These are phyloP conservation scores for Globisporangium orthogonon DNA, from an alignment of 352 stramenopile genomes.

Conservation along the genomic window DNA sequence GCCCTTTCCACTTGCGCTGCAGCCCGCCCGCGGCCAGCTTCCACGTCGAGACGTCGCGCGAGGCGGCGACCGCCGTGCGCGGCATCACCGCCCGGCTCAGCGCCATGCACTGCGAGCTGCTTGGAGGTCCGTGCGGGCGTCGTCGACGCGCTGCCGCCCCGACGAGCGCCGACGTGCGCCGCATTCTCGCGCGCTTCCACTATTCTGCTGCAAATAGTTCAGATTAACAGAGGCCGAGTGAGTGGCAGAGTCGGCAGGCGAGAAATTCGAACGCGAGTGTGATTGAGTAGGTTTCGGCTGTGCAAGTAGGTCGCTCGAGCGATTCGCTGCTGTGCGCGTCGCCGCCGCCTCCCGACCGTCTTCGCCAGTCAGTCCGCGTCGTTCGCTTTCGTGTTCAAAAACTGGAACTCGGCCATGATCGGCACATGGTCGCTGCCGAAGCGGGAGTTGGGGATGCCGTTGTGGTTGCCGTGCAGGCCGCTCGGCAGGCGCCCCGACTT, in stretches of 20 bases:
- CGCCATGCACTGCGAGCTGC: too few species aligned
- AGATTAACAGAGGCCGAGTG: too few species aligned
- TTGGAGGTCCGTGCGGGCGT: too few species aligned
- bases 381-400: conserved; percentile 30
- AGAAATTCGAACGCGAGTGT: too few species aligned
- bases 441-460: conserved; percentile 82
- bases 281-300: background rate
- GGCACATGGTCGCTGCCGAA: conserved; percentile 84
- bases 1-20: conserved; percentile 73
- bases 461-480: conserved; percentile 76
- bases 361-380: conserved; percentile 1
- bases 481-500: conserved; percentile 51
- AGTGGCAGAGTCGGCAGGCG: too few species aligned
- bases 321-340: background rate
- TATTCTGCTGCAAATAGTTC: too few species aligned
- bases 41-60: conserved; percentile 56
- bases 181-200: too few species aligned
- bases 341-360: background rate
- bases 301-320: background rate
- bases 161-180: too few species aligned
- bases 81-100: background rate
- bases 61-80: conserved; percentile 7
- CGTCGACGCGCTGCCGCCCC: too few species aligned
- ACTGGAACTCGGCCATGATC: conserved; percentile 83
- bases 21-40: conserved; percentile 62